These are phyloP conservation scores for Paxillus ammoniavirescens DNA, from an alignment of 768 basidiomycete genomes.

Conservation along the genomic window DNA sequence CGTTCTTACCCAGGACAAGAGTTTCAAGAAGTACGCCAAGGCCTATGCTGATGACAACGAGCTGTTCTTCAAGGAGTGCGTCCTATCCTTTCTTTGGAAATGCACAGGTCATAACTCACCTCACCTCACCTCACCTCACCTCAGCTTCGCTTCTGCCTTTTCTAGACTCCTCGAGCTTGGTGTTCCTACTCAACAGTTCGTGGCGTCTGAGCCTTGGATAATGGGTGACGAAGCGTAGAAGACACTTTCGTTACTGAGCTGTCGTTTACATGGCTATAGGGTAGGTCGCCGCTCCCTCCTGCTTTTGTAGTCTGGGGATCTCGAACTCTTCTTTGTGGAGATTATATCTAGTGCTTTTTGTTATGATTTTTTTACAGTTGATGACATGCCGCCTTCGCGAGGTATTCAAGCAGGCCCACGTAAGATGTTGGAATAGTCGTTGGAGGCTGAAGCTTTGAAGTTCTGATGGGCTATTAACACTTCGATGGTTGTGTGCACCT, in stretches of 20 bases:
- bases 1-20: constrained; percentile 85
- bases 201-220: constrained; percentile 68
- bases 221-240: constrained; percentile 42
- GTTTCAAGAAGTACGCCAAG: constrained; percentile 86
- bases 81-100: constrained; percentile 5
- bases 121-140: constrained; percentile 27
- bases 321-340: too few species aligned
- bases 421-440: too few species aligned
- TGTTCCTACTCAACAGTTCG: constrained; percentile 81
- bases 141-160: constrained; percentile 80
- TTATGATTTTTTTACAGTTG: too few species aligned
- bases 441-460: too few species aligned
- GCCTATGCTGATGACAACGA: constrained; percentile 83
- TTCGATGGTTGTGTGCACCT: too few species aligned
- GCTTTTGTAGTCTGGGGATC: background rate
- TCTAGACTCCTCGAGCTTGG: constrained; percentile 88
- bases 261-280: background rate
- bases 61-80: constrained; percentile 93
- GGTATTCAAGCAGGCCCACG: too few species aligned
- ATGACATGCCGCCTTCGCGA: too few species aligned
- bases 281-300: background rate
- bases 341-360: too few species aligned
- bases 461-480: too few species aligned
- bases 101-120: background rate
- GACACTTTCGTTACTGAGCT: constrained; percentile 15